Base-by-base conservation (phyloP, 179 eudicot genomes). In the Dionaea muscipula region DNA sequence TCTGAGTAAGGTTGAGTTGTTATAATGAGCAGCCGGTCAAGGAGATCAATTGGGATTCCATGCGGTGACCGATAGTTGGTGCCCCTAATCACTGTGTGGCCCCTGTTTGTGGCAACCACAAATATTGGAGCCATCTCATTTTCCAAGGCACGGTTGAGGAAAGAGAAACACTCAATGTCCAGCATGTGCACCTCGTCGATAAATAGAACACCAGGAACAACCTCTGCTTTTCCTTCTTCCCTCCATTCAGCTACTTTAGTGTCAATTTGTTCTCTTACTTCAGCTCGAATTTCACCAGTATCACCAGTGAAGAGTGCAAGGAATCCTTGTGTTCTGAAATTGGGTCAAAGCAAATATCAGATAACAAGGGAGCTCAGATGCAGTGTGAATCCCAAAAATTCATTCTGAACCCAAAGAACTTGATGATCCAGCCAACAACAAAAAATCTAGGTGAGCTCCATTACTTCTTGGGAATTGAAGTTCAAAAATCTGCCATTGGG, bases 211-310 rank as follows among this genome's bases (percentile, higher is more conserved):
- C 97, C 97, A 2, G 94, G 97, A 7, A 90, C 75, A 18, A 90
- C 86, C 70, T 90, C 98, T 16, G 98, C 94, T 63, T 87, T 91
- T 26, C 98, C 98, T 75, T 87, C 98, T 64, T 91, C 95, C 58
- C 95, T 72, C 98, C 95, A 91, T 60, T 91, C 98, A 39, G 94
- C 98, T 11, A 86, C 94, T 68, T 91, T 91, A 28, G 95, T 87
- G 71, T 80, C 98, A 27, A 87, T 91, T 63, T 91, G 95, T 68
- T 91, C 94, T 75, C 94, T 75, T n/a, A 91, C 95, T 72, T 87
- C 96, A 43, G 94, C 85, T 25, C 94, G 91, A 25, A 87, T 87
- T 67, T 91, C 96, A 33, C 98, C 98, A 7, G 94, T 87, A 47
- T 87, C 96, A 19, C 95, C 98, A 18, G 96, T 91, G 69, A 91